These are phyloP conservation scores for Saururus chinensis DNA, from an alignment of 164 flowering plant genomes.

Conservation along the genomic window DNA sequence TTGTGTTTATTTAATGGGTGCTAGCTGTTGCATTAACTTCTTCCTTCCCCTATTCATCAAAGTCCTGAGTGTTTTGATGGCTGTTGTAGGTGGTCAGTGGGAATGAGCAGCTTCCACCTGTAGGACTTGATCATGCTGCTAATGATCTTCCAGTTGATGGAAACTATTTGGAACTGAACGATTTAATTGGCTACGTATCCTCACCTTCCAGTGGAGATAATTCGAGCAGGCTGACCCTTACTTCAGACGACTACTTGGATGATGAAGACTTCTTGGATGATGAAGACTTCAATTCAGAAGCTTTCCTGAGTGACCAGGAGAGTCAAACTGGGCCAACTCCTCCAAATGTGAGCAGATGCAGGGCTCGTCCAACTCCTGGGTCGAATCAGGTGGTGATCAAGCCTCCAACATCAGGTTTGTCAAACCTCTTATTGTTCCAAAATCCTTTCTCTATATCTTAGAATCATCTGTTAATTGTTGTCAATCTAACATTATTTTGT, in stretches of 20 bases:
- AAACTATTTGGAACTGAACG: background rate
- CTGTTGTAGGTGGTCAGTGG: conserved; percentile 3
- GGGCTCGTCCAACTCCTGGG: background rate
- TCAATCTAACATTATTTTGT: background rate
- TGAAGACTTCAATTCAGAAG: background rate
- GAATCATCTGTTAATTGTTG: background rate
- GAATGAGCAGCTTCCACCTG: background rate
- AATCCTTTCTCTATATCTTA: no score
- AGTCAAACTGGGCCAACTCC: background rate
- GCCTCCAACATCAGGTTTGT: background rate
- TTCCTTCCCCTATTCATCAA: no score
- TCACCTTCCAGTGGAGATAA: background rate
- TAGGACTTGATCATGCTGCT: background rate
- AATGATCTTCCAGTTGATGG: background rate
- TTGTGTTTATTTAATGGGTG: no score
- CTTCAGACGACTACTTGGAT: conserved; percentile 1
- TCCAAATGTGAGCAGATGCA: background rate
- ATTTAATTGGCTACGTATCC: background rate
- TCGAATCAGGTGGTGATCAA: background rate
- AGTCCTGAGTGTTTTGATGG: no score
- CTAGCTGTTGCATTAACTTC: no score
- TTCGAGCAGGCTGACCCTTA: background rate
- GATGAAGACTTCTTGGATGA: background rate
- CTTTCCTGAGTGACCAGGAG: background rate
- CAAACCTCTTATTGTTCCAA: background rate